Evolutionary conservation across 805 yeast species (phyloP), one percentile per base, ranked within the genome.

Genomic region (Ogataea populi-albae): DNA sequence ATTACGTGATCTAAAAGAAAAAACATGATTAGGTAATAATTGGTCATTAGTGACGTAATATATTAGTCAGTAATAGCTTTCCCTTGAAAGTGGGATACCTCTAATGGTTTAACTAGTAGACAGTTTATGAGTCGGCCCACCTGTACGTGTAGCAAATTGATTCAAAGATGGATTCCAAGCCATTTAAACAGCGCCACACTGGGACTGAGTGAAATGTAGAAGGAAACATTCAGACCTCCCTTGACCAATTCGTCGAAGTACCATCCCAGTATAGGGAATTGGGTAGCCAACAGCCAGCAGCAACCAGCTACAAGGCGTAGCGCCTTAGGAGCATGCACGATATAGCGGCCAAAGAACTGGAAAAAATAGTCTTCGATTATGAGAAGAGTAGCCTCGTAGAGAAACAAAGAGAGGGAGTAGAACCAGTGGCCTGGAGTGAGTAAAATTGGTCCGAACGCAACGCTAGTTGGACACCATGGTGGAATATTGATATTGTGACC

Each of bases 161-260:
- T 12, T 18, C 15, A 30, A 8, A 30, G 10, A n/a, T 19, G 25
- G 15, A 30, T 19, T 24, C 15, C 17, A 4, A 30, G 16, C 8
- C 12, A 6, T 6, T 20, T 11, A 17, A 30, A 18, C 24, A 30
- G 16, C 6, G n/a, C 4, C 4, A 4, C 4, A 6, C 22, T 20
- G n/a, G 25, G 26, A 23, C 22, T 23, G n/a, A 28, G 34, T 11
- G 23, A 4, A 15, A 12, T 18, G 29, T 12, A 28, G 17, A 23
- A 11, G 2, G 3, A 4, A 8, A 24, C 8, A 6, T 6, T 11
- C 11, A 16, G 9, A 4, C 34, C 34, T 3, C 38, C 38, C 23
- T 35, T 35, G 24, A 35, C 4, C n/a, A 35, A 15, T 31, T 35
- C 38, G 34, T 35, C 38, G n/a, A 29, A 5, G 33, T 35, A 35